Percentiles rank a stretch among this genome's conserved stretches.
phyloP scores from a whole-genome alignment of 352 stramenopile genomes.

The Plasmopara muralis region DNA sequence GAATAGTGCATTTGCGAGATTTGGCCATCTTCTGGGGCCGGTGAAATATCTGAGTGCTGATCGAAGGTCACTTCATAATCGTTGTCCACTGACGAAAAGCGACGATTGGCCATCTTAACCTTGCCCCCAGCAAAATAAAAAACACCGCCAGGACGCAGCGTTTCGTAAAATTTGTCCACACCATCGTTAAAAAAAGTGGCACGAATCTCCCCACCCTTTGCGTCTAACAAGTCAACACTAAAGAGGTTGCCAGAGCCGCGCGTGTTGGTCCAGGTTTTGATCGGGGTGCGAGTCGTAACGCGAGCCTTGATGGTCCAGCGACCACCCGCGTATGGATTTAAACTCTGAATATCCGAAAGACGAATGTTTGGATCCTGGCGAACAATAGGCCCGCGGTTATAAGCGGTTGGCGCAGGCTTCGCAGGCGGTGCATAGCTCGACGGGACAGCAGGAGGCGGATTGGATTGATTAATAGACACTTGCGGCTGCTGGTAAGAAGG shows the following conservation, averaged over 20 bases:
- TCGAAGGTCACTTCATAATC: conserved; percentile 99
- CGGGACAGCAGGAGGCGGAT: conserved; percentile 17
- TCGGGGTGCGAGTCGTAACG: conserved; percentile 88
- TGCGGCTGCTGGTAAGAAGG: conserved; percentile 35
- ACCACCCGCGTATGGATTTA: conserved; percentile 92
- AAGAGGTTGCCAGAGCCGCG: conserved; percentile 96
- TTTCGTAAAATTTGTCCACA: conserved; percentile 95
- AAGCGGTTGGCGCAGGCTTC: conserved; percentile 29
- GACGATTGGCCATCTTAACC: conserved; percentile 96
- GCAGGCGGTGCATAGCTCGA: conserved; percentile 23
- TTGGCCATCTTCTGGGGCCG: conserved; percentile 78
- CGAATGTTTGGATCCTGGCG: conserved; percentile 78
- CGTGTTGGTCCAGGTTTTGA: conserved; percentile 95
- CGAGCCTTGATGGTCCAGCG: conserved; percentile 96
- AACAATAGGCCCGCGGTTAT: conserved; percentile 75
- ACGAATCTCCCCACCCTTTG: conserved; percentile 93
- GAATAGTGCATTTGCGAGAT: conserved; percentile 90
- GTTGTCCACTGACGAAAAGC: conserved; percentile 95
- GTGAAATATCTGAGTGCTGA: conserved; percentile 91
- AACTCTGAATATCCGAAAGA: conserved; percentile 75
- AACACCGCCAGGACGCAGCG: conserved; percentile 82
- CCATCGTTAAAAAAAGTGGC: conserved; percentile 99
- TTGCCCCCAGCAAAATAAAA: conserved; percentile 94
- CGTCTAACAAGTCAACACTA: conserved; percentile 94
- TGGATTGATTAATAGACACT: conserved; percentile 21